Conservation (phyloP, 768 basidiomycete species). For the Artomyces pyxidatus region DNA sequence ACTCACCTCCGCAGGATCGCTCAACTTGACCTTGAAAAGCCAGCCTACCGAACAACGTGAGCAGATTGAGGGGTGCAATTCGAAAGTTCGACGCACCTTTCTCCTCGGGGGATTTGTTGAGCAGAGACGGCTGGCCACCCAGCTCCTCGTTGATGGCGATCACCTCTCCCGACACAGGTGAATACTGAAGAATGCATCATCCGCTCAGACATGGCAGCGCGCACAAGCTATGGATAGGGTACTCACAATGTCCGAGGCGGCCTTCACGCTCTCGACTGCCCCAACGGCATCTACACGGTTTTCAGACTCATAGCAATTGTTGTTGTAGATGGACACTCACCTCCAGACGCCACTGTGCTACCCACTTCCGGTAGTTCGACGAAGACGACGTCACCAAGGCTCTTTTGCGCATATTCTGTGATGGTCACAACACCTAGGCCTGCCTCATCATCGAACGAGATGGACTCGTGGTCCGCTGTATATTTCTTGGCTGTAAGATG, state of each 20-base stretch:
- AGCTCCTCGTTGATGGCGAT: constrained; percentile 72
- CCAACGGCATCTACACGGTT: constrained; percentile 57
- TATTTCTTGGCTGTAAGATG: constrained; percentile 58
- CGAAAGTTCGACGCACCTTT: constrained; percentile 46
- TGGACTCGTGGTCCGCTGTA: constrained; percentile 83
- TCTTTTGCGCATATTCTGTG: constrained; percentile 87
- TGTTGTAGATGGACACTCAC: constrained; percentile 36
- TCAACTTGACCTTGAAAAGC: constrained; percentile 89
- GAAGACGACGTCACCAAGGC: constrained; percentile 94
- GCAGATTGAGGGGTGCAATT: neutral
- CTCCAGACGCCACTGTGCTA: constrained; percentile 56
- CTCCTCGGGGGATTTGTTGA: constrained; percentile 84
- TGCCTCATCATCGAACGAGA: constrained; percentile 69
- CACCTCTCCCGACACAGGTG: constrained; percentile 84
- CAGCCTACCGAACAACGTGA: constrained; percentile 52
- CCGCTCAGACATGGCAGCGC: neutral
- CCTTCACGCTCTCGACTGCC: constrained; percentile 94
- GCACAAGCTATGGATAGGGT: neutral
- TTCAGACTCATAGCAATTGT: neutral
- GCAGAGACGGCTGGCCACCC: constrained; percentile 57
- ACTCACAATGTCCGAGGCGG: constrained; percentile 87
- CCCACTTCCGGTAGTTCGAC: constrained; percentile 79
- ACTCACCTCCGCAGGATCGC: constrained; percentile 67
- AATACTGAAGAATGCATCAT: constrained; percentile 49
- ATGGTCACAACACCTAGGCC: constrained; percentile 77